phyloP scores from a whole-genome alignment of 2,329 filamentous ascomycete species.

The Fusarium albosuccineum region DNA sequence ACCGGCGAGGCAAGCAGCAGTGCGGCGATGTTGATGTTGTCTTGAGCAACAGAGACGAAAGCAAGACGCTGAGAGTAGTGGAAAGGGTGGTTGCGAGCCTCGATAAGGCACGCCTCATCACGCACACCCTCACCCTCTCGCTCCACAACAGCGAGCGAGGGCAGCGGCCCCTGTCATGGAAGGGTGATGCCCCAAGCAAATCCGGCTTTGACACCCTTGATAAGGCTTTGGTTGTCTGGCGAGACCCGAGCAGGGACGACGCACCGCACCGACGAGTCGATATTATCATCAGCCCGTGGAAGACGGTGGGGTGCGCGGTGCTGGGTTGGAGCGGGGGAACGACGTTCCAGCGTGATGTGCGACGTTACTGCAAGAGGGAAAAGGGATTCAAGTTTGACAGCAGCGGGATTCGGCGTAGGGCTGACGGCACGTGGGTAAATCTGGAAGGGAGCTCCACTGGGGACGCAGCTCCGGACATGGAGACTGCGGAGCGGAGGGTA shows the following conservation, averaged over 20 bases:
- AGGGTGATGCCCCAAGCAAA: constrained; percentile 56
- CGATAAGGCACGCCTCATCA: constrained; percentile 78
- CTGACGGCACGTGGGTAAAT: constrained; percentile 77
- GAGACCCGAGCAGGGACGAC: constrained; percentile 53
- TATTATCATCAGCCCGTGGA: constrained; percentile 91
- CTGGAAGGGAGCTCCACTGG: constrained; percentile 64
- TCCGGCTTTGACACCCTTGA: constrained; percentile 88
- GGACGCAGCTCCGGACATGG: constrained; percentile 70
- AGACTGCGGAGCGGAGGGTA: constrained; percentile 82
- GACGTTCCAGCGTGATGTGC: constrained; percentile 89
- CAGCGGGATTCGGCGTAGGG: constrained; percentile 80
- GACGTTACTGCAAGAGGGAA: constrained; percentile 80
- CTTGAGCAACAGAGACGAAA: constrained; percentile 81
- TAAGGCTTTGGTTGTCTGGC: constrained; percentile 94
- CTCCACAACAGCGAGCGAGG: constrained; percentile 78
- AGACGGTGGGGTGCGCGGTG: constrained; percentile 87
- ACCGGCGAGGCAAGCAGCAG: constrained; percentile 79
- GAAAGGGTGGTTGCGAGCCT: constrained; percentile 77
- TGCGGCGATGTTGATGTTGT: constrained; percentile 90
- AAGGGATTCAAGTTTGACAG: constrained; percentile 89
- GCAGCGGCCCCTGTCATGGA: constrained; percentile 71
- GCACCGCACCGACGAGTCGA: constrained; percentile 84
- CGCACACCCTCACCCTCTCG: constrained; percentile 82
- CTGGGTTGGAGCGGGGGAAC: constrained; percentile 90
- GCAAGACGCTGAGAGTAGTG: constrained; percentile 77